phyloP scores from a whole-genome alignment of 2,329 filamentous ascomycete genomes.

The Penicillium sclerotiorum region DNA sequence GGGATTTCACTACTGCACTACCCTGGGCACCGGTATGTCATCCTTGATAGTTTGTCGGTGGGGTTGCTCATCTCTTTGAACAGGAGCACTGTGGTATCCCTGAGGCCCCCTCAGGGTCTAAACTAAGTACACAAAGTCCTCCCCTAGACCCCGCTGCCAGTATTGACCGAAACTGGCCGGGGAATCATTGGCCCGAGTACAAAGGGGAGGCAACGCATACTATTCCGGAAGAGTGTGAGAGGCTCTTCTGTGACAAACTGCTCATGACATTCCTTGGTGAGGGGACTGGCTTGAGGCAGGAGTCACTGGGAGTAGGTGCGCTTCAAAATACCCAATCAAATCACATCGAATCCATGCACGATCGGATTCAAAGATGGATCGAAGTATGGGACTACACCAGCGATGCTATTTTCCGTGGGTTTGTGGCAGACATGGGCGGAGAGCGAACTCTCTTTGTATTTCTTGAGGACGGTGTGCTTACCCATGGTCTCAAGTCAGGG shows the following conservation, averaged over 20 bases:
- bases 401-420: constrained; percentile 82
- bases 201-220: constrained; percentile 90
- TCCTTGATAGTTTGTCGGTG: background rate
- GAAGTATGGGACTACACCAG: constrained; percentile 72
- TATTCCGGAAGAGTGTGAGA: constrained; percentile 99
- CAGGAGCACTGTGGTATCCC: constrained; percentile 90
- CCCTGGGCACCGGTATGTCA: constrained; percentile 72
- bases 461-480: constrained; percentile 74
- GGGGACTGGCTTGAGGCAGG: constrained; percentile 74
- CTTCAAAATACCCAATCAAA: constrained; percentile 38
- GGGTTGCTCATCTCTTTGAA: constrained; percentile 4
- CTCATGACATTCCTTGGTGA: constrained; percentile 94
- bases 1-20: constrained; percentile 95
- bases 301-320: constrained; percentile 87
- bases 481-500: constrained; percentile 83
- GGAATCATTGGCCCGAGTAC: constrained; percentile 42
- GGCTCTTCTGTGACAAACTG: constrained; percentile 98
- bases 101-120: constrained; percentile 87
- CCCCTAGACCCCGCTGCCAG: constrained; percentile 76
- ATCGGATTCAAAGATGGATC: constrained; percentile 38
- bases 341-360: constrained; percentile 26
- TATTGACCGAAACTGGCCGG: constrained; percentile 55
- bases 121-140: constrained; percentile 85
- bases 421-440: constrained; percentile 70
- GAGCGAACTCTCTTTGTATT: constrained; percentile 84